Percentiles rank a stretch among this genome's conserved stretches.
Evolutionary conservation across 345 rosid genomes (phyloP).

Genomic region (Eucalyptus curtisii): DNA sequence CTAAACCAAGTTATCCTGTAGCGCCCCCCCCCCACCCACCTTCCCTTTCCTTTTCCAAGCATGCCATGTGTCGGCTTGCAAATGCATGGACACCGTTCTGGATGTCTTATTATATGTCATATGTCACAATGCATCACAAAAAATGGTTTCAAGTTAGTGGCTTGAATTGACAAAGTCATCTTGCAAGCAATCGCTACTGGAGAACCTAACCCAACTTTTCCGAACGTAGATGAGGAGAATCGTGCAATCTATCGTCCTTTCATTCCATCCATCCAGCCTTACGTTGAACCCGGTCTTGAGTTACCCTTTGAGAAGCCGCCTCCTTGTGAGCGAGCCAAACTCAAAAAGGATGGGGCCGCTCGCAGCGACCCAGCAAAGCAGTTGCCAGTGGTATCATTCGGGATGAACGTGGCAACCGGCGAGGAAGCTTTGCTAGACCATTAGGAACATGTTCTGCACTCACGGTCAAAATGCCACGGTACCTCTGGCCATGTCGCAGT

Average conservation of each 20-base stretch:
- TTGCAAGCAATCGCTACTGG: not conserved
- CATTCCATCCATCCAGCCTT: not conserved
- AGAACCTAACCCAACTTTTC: not conserved
- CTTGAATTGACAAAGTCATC: not conserved
- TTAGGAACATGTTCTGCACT: not conserved
- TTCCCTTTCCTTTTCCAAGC: accelerated
- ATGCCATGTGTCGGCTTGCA: not conserved
- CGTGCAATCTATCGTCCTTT: not conserved
- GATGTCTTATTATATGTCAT: not conserved
- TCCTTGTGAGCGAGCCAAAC: not conserved
- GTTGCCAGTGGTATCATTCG: not conserved
- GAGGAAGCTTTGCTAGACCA: not conserved
- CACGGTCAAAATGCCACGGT: not conserved
- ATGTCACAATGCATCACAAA: not conserved
- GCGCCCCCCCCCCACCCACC: too few species aligned
- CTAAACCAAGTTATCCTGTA: not conserved
- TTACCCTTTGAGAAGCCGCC: not conserved
- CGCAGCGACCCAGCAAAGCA: not conserved
- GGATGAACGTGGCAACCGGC: not conserved
- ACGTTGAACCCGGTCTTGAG: not conserved
- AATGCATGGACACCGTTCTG: not conserved
- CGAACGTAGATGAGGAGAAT: not conserved
- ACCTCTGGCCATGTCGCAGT: not conserved
- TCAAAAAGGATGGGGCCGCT: not conserved
- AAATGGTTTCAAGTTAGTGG: not conserved